These are phyloP conservation scores for Filobasidium wieringae DNA, from an alignment of 768 basidiomycete genomes.

Conservation along the genomic window DNA sequence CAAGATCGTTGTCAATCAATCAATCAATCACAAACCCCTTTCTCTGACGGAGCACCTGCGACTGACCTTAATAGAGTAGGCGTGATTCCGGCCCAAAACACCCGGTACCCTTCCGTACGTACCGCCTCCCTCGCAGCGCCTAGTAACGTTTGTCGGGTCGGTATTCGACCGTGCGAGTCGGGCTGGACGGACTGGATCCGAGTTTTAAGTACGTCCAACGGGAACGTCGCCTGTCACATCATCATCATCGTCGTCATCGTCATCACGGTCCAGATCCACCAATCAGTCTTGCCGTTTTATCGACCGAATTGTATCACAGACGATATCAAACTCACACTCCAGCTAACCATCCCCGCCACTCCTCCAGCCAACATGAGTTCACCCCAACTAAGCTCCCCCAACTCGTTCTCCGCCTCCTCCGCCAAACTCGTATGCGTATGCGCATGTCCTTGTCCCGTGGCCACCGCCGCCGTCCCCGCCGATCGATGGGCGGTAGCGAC, in stretches of 20 bases:
- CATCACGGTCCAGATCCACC: not conserved
- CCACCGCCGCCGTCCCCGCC: conserved; percentile 13
- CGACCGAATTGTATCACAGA: too few species aligned
- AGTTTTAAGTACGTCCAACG: conserved; percentile 81
- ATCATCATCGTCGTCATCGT: too few species aligned
- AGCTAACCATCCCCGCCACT: conserved; percentile 62
- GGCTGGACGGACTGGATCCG: conserved; percentile 51
- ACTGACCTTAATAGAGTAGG: conserved; percentile 70
- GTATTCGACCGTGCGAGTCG: not conserved
- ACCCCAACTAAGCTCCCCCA: conserved; percentile 44
- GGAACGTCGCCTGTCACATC: conserved; percentile 61
- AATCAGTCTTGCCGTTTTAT: too few species aligned
- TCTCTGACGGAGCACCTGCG: not conserved
- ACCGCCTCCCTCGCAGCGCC: conserved; percentile 20
- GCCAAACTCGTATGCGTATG: conserved; percentile 45
- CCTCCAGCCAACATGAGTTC: conserved; percentile 62
- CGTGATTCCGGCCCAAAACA: conserved; percentile 64
- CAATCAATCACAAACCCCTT: not conserved
- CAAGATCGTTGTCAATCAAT: not conserved
- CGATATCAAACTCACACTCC: conserved; percentile 48
- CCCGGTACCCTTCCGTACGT: conserved; percentile 52
- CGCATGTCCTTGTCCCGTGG: conserved; percentile 42
- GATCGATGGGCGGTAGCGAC: not conserved
- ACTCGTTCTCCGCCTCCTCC: conserved; percentile 42
- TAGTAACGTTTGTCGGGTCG: conserved; percentile 10